These are phyloP conservation scores for Daldinia childiae DNA, from an alignment of 495 filamentous ascomycete genomes.

Conservation along the genomic window DNA sequence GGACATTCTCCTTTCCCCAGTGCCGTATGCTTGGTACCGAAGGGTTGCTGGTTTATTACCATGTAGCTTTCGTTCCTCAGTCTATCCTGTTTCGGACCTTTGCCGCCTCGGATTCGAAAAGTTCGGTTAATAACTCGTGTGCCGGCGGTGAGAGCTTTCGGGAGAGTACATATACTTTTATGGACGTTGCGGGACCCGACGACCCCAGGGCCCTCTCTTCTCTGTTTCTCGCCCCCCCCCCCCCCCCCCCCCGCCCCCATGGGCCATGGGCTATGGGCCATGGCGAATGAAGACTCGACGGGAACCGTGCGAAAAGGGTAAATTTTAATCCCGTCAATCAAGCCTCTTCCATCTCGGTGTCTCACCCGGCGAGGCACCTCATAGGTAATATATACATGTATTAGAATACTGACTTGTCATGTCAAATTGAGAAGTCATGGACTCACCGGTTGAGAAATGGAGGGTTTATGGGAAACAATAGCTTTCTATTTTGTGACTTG, in stretches of 20 bases:
- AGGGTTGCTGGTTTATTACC: constrained; percentile 18
- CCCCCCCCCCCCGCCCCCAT: too few relatives aligned
- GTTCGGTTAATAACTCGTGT: constrained; percentile 11
- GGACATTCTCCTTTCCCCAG: constrained; percentile 23
- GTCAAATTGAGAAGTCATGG: constrained; percentile 33
- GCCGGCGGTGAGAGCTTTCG: constrained; percentile 28
- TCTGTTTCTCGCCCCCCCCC: background rate
- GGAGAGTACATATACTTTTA: constrained; percentile 1
- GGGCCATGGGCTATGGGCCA: background rate
- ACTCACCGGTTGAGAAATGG: constrained; percentile 19
- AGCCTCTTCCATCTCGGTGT: constrained; percentile 13
- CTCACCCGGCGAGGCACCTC: constrained; percentile 25
- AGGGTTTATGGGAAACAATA: constrained; percentile 26
- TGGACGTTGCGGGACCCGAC: constrained; percentile 24
- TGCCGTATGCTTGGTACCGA: constrained; percentile 36
- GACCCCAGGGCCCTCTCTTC: background rate
- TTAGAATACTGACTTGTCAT: constrained; percentile 30
- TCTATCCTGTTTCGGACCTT: constrained; percentile 12
- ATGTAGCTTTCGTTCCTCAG: constrained; percentile 10
- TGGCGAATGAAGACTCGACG: constrained; percentile 14
- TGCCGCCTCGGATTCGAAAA: constrained; percentile 12
- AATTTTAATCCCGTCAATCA: constrained; percentile 1
- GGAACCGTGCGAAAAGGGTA: constrained; percentile 12
- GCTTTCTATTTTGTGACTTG: constrained; percentile 12
- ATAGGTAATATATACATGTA: constrained; percentile 4